Percentiles rank a stretch among this genome's conserved stretches.
These are phyloP conservation scores for Cladochytrium replicatum DNA, from an alignment of 192 early-diverging fungal species.

Conservation along the genomic window DNA sequence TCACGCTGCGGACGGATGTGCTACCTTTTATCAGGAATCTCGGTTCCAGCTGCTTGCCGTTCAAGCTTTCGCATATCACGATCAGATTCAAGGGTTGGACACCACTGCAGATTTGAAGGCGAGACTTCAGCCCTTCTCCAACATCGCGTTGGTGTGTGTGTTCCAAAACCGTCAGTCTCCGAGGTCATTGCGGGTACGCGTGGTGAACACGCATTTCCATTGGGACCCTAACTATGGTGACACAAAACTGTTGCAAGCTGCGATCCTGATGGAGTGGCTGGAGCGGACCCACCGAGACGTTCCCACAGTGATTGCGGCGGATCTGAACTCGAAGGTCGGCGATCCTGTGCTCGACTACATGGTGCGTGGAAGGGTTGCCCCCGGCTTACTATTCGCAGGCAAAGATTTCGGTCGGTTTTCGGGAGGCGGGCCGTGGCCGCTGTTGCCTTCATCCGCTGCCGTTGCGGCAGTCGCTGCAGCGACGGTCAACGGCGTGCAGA, in stretches of 20 bases:
- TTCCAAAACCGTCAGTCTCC: slow-evolving; percentile 18
- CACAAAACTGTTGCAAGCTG: slow-evolving; percentile 37
- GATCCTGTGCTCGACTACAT: slow-evolving; percentile 38
- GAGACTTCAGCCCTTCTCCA: slow-evolving; percentile 24
- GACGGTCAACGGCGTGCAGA: too few relatives aligned
- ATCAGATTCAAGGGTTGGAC: slow-evolving; percentile 16
- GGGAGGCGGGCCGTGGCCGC: background rate
- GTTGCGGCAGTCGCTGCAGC: too few relatives aligned
- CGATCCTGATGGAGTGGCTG: slow-evolving; percentile 36
- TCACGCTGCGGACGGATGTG: slow-evolving; percentile 35
- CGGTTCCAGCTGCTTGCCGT: slow-evolving; percentile 19
- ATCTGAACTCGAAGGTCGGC: slow-evolving; percentile 27
- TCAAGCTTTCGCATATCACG: slow-evolving; percentile 29
- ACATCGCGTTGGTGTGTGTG: slow-evolving; percentile 24
- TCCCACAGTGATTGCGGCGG: slow-evolving; percentile 33
- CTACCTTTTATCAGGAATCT: slow-evolving; percentile 30
- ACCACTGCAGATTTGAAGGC: slow-evolving; percentile 10
- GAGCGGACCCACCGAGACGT: slow-evolving; percentile 13
- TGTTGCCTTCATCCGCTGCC: slow-evolving; percentile 3
- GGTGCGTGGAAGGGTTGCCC: slow-evolving; percentile 26
- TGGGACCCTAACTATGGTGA: slow-evolving; percentile 33
- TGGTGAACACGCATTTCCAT: slow-evolving; percentile 43
- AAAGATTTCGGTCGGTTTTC: slow-evolving; percentile 27
- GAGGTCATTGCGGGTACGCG: slow-evolving; percentile 16
- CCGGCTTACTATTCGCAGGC: slow-evolving; percentile 15